Evolutionary conservation across 208 protist genomes (phyloP).

Genomic region (Leishmania major): DNA sequence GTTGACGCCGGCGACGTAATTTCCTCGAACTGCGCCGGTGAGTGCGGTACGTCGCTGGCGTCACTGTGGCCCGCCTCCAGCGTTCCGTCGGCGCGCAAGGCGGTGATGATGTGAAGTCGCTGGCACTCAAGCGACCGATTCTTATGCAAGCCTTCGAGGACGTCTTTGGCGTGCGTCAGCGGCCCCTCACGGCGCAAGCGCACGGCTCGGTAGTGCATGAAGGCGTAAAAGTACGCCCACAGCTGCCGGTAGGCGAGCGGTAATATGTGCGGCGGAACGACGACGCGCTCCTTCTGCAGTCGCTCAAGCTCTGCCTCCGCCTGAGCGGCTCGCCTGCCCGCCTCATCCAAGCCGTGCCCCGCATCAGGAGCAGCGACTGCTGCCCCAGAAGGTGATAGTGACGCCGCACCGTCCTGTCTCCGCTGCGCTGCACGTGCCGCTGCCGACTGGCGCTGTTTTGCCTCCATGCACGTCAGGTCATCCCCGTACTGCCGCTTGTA

Average conservation of each 20-base stretch:
- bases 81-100: constrained; percentile 40
- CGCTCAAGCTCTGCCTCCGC: constrained; percentile 20
- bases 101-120: constrained; percentile 35
- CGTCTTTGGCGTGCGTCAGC: neutral
- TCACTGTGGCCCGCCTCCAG: constrained; percentile 3
- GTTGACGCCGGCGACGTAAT: constrained; percentile 18
- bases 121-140: neutral
- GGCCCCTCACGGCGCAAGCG: neutral
- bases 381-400: neutral
- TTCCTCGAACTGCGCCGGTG: constrained; percentile 4
- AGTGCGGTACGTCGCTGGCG: neutral
- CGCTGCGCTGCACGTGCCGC: neutral
- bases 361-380: neutral
- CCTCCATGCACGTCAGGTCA: neutral
- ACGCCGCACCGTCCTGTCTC: neutral
- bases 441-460: neutral
- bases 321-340: neutral
- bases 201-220: constrained; percentile 29
- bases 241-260: constrained; percentile 35
- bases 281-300: constrained; percentile 15
- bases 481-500: constrained; percentile 23
- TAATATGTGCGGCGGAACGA: constrained; percentile 25
- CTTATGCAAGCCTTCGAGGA: neutral
- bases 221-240: constrained; percentile 75
- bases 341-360: neutral